These are phyloP conservation scores for Astrocystis sublimbata DNA, from an alignment of 495 filamentous ascomycete genomes.

Conservation along the genomic window DNA sequence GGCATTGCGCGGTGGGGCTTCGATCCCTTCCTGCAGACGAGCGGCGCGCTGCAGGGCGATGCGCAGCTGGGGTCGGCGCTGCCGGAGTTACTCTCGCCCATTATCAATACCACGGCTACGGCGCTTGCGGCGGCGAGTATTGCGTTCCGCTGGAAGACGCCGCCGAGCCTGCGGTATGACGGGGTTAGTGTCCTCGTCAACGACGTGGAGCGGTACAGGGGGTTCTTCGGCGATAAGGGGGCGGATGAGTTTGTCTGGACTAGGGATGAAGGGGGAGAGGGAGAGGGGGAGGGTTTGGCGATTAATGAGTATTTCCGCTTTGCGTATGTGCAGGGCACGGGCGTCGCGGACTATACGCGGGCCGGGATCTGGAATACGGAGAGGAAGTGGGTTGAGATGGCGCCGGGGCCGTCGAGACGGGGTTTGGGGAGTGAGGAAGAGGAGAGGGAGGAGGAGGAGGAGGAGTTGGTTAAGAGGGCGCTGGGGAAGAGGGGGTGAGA, in stretches of 20 bases:
- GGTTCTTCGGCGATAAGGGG: constrained; percentile 53
- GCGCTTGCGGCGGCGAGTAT: too few relatives aligned
- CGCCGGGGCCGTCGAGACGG: constrained; percentile 45
- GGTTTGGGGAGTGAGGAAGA: constrained; percentile 15
- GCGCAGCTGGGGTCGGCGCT: constrained; percentile 66
- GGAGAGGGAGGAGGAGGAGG: background rate
- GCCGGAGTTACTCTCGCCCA: constrained; percentile 60
- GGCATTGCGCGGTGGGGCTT: constrained; percentile 94
- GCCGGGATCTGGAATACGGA: constrained; percentile 74
- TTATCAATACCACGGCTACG: constrained; percentile 37
- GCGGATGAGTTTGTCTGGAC: constrained; percentile 50
- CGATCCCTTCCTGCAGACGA: constrained; percentile 85
- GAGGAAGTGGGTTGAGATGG: constrained; percentile 67
- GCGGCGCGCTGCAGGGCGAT: constrained; percentile 66
- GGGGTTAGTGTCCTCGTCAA: constrained; percentile 90
- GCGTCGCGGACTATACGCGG: constrained; percentile 72
- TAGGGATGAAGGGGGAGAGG: too few relatives aligned
- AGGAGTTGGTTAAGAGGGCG: too few relatives aligned
- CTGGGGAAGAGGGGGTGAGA: too few relatives aligned
- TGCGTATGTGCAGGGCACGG: constrained; percentile 70
- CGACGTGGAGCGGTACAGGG: constrained; percentile 83
- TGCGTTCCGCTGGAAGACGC: constrained; percentile 55
- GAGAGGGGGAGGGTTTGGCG: constrained; percentile 30
- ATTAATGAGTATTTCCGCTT: constrained; percentile 81
- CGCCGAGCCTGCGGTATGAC: constrained; percentile 65